Evolutionary conservation across 768 basidiomycete species (phyloP), one percentile per base, ranked within the genome.

Genomic region (Trametes meyenii): DNA sequence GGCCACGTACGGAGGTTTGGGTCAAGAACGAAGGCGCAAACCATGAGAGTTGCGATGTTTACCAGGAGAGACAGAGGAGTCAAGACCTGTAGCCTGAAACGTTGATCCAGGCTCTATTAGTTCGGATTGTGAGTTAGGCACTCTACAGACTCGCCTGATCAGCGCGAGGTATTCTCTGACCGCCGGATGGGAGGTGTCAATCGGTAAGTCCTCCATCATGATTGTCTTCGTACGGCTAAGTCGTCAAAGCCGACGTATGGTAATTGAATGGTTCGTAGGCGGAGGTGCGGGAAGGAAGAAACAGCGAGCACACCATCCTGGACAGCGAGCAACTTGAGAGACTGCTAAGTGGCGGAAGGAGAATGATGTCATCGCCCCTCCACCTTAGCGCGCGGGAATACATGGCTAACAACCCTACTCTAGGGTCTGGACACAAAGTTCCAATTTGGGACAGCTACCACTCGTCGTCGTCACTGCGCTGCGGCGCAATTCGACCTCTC

Each of bases 11-110:
- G 71, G 12, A 92, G 79, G 23, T 84, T 85, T 0, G 94, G 94
- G 19, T 77, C 81, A 29, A 89, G 79, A 19, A 94, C 77, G 10
- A 85, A 63, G 0, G 87, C 72, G 70, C 94, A 96, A 4, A 92
- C 82, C 38, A 89, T 68, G 50, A 89, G 78, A 1, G 85, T 79
- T 0, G 87, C 89, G 44, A 96, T 85, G 69, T 90, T 90, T 59
- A 95, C 84, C 65, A 94, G 80, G 10, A 96, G 79, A 1, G 90
- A 89, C 0, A 96, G 78, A 0, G 94, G 94, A 0, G 94, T 94
- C 48, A 95, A 76, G 21, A 96, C 91, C 71, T 97, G 94, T 4
- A 97, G 81, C 49, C 90, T 83, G 62, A 1, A 4, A 2, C 2
- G 8, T 42, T 35, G 60, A 49, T 58, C 17, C 21, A n/a, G n/a